Evolutionary conservation across 202 grass and related monocot species (phyloP).

Genomic region (Zizania palustris): DNA sequence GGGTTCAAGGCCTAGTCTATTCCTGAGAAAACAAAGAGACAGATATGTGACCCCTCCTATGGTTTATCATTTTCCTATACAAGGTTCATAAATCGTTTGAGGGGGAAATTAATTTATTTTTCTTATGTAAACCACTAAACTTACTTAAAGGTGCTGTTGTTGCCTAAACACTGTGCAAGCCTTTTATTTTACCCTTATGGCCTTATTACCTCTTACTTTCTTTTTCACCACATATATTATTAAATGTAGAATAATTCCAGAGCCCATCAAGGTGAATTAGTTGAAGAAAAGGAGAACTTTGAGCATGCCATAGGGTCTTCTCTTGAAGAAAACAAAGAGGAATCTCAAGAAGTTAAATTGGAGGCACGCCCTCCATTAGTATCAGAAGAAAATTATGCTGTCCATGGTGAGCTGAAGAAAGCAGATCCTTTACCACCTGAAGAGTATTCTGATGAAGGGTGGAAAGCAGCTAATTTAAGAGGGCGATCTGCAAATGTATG

Average conservation of each 20-base stretch:
- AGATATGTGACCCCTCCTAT: too few species aligned
- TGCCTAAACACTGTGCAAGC: constrained; percentile 21
- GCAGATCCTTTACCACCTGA: constrained; percentile 62
- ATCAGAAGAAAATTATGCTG: constrained; percentile 49
- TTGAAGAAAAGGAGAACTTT: constrained; percentile 57
- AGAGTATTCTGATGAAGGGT: constrained; percentile 97
- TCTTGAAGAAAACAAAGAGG: constrained; percentile 36
- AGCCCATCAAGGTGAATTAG: constrained; percentile 62
- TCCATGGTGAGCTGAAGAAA: constrained; percentile 54
- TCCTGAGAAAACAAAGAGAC: too few species aligned
- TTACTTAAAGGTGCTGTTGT: constrained; percentile 10
- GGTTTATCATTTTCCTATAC: not conserved
- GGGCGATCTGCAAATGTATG: constrained; percentile 62
- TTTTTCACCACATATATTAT: constrained; percentile 56
- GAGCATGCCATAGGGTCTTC: constrained; percentile 49
- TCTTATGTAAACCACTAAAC: not conserved
- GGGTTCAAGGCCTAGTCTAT: not conserved
- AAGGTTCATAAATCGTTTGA: constrained; percentile 1
- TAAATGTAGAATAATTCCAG: constrained; percentile 91
- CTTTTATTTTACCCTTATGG: constrained; percentile 14
- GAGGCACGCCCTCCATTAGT: constrained; percentile 29
- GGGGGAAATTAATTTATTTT: not conserved
- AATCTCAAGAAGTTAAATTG: constrained; percentile 41
- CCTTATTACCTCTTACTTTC: constrained; percentile 45
- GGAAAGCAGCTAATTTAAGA: constrained; percentile 90